Conservation (phyloP, 2,329 filamentous ascomycete species). For the Shiraia bambusicola region DNA sequence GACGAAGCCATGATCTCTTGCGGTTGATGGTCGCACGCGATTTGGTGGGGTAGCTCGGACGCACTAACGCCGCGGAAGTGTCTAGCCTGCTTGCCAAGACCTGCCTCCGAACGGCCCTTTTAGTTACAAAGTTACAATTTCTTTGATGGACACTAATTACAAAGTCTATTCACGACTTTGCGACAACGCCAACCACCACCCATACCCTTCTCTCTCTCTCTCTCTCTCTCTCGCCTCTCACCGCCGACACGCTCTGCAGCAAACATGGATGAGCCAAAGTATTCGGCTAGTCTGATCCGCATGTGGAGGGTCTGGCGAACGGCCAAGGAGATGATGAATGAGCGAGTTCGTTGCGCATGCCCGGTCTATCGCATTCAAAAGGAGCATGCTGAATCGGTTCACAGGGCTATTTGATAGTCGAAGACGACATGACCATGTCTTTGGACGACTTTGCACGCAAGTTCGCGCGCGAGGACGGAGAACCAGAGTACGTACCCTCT, state of each 20-base stretch:
- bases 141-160: constrained; percentile 26
- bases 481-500: constrained; percentile 66
- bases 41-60: constrained; percentile 33
- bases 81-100: constrained; percentile 27
- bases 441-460: constrained; percentile 76
- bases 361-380: constrained; percentile 11
- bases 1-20: constrained; percentile 60
- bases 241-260: constrained; percentile 9
- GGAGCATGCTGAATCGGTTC: constrained; percentile 18
- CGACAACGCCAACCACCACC: constrained; percentile 10
- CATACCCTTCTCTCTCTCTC: constrained; percentile 9
- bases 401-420: constrained; percentile 89
- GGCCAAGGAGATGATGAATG: constrained; percentile 89
- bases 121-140: no score
- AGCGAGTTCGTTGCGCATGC: constrained; percentile 66
- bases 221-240: constrained; percentile 9
- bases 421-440: constrained; percentile 84
- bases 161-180: constrained; percentile 11
- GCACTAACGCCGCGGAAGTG: constrained; percentile 9
- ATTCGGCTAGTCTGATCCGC: constrained; percentile 50
- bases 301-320: constrained; percentile 95
- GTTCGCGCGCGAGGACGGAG: constrained; percentile 72
- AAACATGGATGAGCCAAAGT: constrained; percentile 34
- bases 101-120: constrained; percentile 8
- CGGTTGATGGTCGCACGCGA: constrained; percentile 19